Conservation (phyloP, 1,139 yeast genomes). For the Waltiozyma sp. region DNA sequence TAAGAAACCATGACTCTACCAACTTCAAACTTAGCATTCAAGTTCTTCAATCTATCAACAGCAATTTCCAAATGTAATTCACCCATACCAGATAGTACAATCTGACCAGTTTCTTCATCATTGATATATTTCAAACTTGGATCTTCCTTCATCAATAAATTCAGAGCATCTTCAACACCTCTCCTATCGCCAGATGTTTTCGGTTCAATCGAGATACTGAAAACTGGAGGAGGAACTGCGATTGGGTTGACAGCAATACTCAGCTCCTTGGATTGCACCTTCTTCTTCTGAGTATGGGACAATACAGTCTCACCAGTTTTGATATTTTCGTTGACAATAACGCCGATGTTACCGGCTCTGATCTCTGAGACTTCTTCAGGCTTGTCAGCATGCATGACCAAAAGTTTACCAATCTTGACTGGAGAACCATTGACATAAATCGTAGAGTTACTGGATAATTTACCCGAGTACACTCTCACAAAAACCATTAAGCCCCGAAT, state of each 20-base stretch:
- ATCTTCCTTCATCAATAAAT: conserved; percentile 65
- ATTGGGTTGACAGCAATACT: conserved; percentile 62
- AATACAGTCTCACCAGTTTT: conserved; percentile 87
- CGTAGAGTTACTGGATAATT: conserved; percentile 46
- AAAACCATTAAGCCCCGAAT: conserved; percentile 77
- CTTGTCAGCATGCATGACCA: conserved; percentile 81
- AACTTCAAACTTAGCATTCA: conserved; percentile 71
- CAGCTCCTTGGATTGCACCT: conserved; percentile 30
- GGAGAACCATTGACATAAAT: conserved; percentile 54
- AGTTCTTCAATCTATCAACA: conserved; percentile 64
- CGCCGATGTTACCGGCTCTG: conserved; percentile 81
- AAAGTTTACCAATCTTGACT: conserved; percentile 53
- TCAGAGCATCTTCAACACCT: conserved; percentile 55
- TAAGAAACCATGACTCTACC: conserved; percentile 84
- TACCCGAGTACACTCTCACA: conserved; percentile 82
- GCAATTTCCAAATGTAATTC: conserved; percentile 78
- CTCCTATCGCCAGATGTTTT: conserved; percentile 70
- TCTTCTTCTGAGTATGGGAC: conserved; percentile 28
- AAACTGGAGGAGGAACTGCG: conserved; percentile 83
- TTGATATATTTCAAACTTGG: conserved; percentile 56
- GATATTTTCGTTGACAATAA: conserved; percentile 48
- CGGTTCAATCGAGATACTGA: conserved; percentile 80
- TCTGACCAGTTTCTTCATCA: conserved; percentile 87
- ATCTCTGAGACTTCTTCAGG: conserved; percentile 61
- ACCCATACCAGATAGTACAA: conserved; percentile 84